phyloP scores from a whole-genome alignment of 2,329 filamentous ascomycete species.

The Epichloe typhina region DNA sequence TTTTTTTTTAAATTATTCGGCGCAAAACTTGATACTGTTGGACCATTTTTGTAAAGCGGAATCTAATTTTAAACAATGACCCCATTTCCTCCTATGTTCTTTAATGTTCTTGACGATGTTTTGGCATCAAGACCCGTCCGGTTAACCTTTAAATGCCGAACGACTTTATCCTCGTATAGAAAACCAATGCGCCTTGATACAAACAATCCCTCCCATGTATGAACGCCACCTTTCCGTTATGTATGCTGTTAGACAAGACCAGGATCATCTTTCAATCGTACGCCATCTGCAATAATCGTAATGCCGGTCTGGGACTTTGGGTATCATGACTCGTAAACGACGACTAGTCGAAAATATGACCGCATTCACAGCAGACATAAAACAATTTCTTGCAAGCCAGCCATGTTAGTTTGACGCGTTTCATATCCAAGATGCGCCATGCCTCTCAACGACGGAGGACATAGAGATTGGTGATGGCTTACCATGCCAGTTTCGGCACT shows the following conservation, averaged over 20 bases:
- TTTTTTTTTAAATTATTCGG: not conserved
- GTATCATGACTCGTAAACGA: conserved; percentile 4
- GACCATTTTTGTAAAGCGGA: not conserved
- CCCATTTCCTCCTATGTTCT: not conserved
- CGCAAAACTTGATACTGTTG: not conserved
- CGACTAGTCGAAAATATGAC: conserved; percentile 61
- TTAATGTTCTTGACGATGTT: not conserved
- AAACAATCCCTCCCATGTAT: not conserved
- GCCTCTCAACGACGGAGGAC: not conserved
- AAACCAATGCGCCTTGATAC: not conserved
- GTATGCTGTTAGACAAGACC: not conserved
- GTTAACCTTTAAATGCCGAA: not conserved
- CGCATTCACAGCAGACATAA: conserved; percentile 88
- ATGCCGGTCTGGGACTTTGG: not conserved
- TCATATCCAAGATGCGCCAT: not conserved
- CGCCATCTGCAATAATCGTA: not conserved
- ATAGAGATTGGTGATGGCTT: conserved; percentile 21
- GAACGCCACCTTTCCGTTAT: not conserved
- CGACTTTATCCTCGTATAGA: not conserved
- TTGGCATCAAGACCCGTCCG: not conserved
- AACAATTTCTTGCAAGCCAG: conserved; percentile 59
- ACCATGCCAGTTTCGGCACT: conserved; percentile 98
- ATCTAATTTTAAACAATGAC: not conserved
- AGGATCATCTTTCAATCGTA: not conserved
- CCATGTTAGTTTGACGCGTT: conserved; percentile 6